These are phyloP conservation scores for Metschnikowia henanensis DNA, from an alignment of 805 yeast species.

Conservation along the genomic window DNA sequence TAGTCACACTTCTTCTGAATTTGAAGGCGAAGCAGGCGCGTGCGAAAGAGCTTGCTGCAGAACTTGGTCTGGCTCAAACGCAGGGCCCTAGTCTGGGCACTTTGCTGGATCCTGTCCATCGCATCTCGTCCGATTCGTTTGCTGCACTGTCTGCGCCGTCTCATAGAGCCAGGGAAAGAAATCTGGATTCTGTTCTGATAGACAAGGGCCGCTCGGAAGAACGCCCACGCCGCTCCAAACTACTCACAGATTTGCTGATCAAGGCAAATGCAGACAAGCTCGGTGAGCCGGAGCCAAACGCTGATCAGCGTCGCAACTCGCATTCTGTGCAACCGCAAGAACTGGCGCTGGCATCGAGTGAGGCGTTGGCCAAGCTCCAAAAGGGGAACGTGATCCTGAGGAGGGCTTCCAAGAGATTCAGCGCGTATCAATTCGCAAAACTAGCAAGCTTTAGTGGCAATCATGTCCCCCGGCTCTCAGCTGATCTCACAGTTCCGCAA, in stretches of 20 bases:
- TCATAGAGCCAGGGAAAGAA: neutral
- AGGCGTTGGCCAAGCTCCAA: conserved; percentile 77
- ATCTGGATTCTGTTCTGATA: neutral
- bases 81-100: neutral
- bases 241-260: conserved; percentile 5
- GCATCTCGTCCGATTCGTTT: neutral
- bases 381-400: conserved; percentile 82
- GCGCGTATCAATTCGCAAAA: conserved; percentile 90
- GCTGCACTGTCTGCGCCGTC: neutral
- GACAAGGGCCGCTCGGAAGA: conserved; percentile 1
- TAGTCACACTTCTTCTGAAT: conserved; percentile 75
- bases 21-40: conserved; percentile 76
- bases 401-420: conserved; percentile 89
- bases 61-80: conserved; percentile 12
- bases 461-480: conserved; percentile 14
- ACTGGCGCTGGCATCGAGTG: conserved; percentile 27
- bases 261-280: conserved; percentile 1
- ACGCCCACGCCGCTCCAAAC: conserved; percentile 9
- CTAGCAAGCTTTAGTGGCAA: conserved; percentile 44
- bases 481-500: conserved; percentile 6
- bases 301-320: neutral
- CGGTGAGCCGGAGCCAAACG: neutral
- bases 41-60: conserved; percentile 40
- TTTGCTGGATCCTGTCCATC: neutral
- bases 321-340: neutral